Evolutionary conservation across 108 stramenopile genomes (phyloP).

Genomic region (Skeletonema grethae): DNA sequence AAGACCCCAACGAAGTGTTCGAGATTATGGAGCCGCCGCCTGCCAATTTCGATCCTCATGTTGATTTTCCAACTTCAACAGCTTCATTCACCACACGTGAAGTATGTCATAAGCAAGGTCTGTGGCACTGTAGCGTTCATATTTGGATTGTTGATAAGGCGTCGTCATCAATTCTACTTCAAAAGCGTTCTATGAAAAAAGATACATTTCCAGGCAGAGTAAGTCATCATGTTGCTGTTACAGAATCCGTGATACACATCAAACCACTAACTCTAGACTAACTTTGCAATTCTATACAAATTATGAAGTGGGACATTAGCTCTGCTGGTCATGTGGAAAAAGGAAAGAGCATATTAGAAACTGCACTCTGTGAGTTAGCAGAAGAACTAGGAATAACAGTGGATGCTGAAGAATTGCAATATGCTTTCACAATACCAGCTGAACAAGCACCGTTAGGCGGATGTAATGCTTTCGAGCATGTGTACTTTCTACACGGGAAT

Average conservation of each 20-base stretch:
- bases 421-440: conserved; percentile 47
- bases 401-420: conserved; percentile 9
- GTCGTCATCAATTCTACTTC: conserved; percentile 22
- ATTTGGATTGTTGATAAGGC: conserved; percentile 45
- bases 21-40: conserved; percentile 50
- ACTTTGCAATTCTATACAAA: background rate
- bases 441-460: conserved; percentile 37
- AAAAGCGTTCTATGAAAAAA: conserved; percentile 40
- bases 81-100: conserved; percentile 2
- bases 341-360: conserved; percentile 7
- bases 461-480: conserved; percentile 56
- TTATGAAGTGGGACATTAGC: conserved; percentile 44
- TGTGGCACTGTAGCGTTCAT: conserved; percentile 51
- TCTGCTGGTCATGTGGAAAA: conserved; percentile 50
- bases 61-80: conserved; percentile 34
- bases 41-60: conserved; percentile 35
- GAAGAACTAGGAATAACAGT: conserved; percentile 41
- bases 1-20: conserved; percentile 42
- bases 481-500: conserved; percentile 37
- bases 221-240: background rate
- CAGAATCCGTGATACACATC: background rate
- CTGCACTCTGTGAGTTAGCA: conserved; percentile 28
- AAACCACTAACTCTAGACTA: background rate
- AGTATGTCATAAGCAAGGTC: conserved; percentile 20
- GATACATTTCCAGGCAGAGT: conserved; percentile 47